Evolutionary conservation across 371 early-diverging fungal genomes (phyloP), one percentile per base, ranked within the genome.

Genomic region (Dinochytrium kinnereticum): DNA sequence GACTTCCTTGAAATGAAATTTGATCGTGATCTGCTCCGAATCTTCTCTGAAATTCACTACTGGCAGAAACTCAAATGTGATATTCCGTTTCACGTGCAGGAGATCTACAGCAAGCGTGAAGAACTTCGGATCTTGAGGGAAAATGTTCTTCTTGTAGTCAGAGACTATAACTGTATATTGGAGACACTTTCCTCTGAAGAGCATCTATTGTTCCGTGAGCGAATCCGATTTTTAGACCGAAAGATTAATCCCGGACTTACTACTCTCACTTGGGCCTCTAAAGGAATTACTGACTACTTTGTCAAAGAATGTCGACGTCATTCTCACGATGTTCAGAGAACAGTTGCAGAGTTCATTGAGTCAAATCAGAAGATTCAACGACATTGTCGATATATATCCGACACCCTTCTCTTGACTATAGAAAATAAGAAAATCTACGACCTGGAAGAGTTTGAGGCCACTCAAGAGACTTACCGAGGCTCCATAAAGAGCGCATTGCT

Each of bases 221-320:
- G 89, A 10, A 86, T 88, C 44, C 74, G 82, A 7, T 85, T 87
- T 59, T 70, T 88, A 5, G 88, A 88, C 69, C 76, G 87, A 19
- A 88, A 88, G 68, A 85, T 88, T 69, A 86, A 87, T 51, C 88
- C 89, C 0, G 89, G 89, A 0, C 76, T 88, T 26, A 80, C 82
- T 3, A 82, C 67, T 34, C 74, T 88, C 19, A 88, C 85, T 0
- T 88, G 88, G 88, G 84, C 84, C 10, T 84, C 85, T 1, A 87
- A 87, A 67, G 87, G 87, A 44, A 84, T 88, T 59, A 82, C 88
- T 21, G 89, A 88, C 33, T 87, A 84, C 68, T 88, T 86, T 66
- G 81, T 88, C 31, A 88, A 86, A 70, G 89, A 88, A 75, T 88
- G 88, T 67, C 80, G 87, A n/a, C 78, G 85, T 13, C 82, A 84